Base-by-base conservation (phyloP, 1,284 basidiomycete species). In the Sporisorium sorghi region DNA sequence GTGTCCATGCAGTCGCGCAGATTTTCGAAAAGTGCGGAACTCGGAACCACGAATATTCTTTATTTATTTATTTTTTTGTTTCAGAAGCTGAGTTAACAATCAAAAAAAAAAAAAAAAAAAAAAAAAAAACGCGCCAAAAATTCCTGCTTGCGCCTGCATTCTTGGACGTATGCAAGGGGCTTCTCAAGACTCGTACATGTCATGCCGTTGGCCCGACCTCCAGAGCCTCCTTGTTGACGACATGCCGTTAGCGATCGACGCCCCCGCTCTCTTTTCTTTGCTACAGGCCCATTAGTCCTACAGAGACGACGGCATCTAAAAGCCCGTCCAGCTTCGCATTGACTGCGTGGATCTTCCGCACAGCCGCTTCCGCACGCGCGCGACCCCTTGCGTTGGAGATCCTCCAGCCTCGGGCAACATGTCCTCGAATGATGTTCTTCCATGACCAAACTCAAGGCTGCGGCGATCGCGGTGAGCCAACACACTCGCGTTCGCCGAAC, bases 91-190 rank as follows among this genome's bases (percentile, higher is more conserved):
- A n/a, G n/a, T n/a, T n/a, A n/a, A n/a, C n/a, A n/a, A n/a, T n/a
- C n/a, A n/a, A n/a, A n/a, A n/a, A n/a, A n/a, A n/a, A n/a, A n/a
- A n/a, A n/a, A n/a, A n/a, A n/a, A n/a, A n/a, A n/a, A n/a, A n/a
- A n/a, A n/a, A n/a, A n/a, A n/a, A 37, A 1, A 12, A 11, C 17
- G 14, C 9, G 5, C 8, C 17, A 17, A 30, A 32, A 30, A 19
- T 6, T 19, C 9, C 33, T 17, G 11, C 9, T 12, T 9, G 40
- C 26, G 61, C 40, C 63, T 52, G 70, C 70, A 51, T 59, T 67
- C 70, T 67, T 73, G 59, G 70, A 73, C 70, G 52, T 67, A 67
- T 73, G 70, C 70, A 73, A 73, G 70, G 70, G 57, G 51, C 30
- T 19, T 15, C 9, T 19, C 40, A n/a, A 54, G 51, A n/a, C 42